These are phyloP conservation scores for Ascochyta viciae-villosae DNA, from an alignment of 2,329 filamentous ascomycete species.

Conservation along the genomic window DNA sequence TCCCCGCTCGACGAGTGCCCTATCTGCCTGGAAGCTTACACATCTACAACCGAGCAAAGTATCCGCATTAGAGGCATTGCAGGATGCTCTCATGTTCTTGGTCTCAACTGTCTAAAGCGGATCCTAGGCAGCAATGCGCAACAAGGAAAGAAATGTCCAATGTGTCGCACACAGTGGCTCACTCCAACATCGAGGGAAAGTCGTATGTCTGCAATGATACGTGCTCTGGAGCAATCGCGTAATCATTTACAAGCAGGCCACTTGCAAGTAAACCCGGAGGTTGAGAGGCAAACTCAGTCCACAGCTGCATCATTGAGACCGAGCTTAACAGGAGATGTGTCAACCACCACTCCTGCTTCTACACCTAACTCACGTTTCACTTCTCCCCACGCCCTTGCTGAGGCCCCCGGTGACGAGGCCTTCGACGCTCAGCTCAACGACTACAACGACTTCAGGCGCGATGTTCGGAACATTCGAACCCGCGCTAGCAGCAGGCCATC, in stretches of 20 bases:
- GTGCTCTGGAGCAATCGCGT: neutral
- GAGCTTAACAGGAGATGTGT: too few species aligned
- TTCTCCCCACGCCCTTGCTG: neutral
- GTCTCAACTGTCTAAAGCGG: conserved; percentile 18
- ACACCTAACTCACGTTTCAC: neutral
- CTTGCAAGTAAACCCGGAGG: too few species aligned
- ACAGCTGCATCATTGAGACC: neutral
- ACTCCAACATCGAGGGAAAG: neutral
- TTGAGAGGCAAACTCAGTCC: neutral
- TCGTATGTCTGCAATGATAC: neutral
- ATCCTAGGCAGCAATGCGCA: conserved; percentile 14
- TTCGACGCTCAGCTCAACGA: neutral
- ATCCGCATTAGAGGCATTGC: conserved; percentile 21
- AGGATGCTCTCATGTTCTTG: conserved; percentile 27
- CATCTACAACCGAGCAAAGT: conserved; percentile 4
- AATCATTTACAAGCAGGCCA: neutral
- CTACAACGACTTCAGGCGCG: neutral
- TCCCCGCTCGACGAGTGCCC: conserved; percentile 21
- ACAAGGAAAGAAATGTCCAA: conserved; percentile 27
- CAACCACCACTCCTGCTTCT: neutral
- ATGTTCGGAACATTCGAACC: neutral
- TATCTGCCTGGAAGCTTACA: conserved; percentile 31
- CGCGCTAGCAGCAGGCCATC: neutral
- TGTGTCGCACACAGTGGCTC: conserved; percentile 35
- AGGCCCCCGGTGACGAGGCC: neutral